Base-by-base conservation (phyloP, 2,329 filamentous ascomycete genomes). In the Phaeoacremonium minimum region DNA sequence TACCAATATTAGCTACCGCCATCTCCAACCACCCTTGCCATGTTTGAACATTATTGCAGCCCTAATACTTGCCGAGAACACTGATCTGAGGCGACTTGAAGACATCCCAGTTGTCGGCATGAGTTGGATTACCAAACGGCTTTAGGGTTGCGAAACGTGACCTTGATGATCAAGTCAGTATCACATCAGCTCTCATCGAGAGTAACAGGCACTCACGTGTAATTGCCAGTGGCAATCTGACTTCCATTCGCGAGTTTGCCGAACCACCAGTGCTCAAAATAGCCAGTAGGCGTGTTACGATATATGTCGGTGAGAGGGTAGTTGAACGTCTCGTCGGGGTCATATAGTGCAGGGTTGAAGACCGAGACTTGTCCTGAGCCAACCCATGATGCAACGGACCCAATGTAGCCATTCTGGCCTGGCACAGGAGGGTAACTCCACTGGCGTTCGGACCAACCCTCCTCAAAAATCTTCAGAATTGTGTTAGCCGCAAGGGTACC, bases 371-470 rank as follows among this genome's bases (percentile, higher is more conserved):
- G 22, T 3, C 31, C 30, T n/a, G 19, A 18, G 5, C 16, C 18
- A 14, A 42, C 13, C 33, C 38, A 44, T 29, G 45, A 43, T n/a
- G 51, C 46, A 1, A 43, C 52, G 1, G 46, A 34, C 17, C 49
- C 50, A 19, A 52, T 33, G 36, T 45, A 53, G 15, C 45, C 46
- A 33, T 43, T 38, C 20, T 44, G 15, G 4, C 49, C 50, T 4
- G 34, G 32, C 11, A 51, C 42, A 8, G 51, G 51, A 0, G 51
- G 51, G 34, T 54, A 53, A 4, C 26, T 34, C 50, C 50, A 54
- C 14, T 46, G 38, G 7, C 31, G 26, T 32, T 52, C 48, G 14
- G 37, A 40, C 45, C 46, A 54, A 13, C 19, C 32, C 12, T 39
- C 28, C 28, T 50, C 45, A 8, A 46, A 53, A 8, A 26, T 19